phyloP scores from a whole-genome alignment of 164 flowering plant genomes.

The Liquidambar formosana region DNA sequence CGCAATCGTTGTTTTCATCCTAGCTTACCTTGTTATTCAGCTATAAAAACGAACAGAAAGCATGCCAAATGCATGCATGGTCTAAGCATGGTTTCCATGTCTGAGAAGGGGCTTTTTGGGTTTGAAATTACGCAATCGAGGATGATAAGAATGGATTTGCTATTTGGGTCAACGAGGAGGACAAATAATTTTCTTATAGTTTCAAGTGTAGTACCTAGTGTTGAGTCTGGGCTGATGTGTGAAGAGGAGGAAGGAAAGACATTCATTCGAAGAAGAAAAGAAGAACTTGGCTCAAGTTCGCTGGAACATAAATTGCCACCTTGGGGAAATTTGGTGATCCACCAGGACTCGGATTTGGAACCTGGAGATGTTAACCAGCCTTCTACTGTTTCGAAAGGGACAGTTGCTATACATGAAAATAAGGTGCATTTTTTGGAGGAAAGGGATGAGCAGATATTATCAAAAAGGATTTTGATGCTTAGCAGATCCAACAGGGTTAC shows the following conservation, averaged over 20 bases:
- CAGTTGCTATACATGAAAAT: conserved; percentile 13
- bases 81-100: conserved; percentile 7
- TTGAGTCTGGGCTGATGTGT: conserved; percentile 26
- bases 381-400: conserved; percentile 6
- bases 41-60: conserved; percentile 13
- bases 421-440: conserved; percentile 72
- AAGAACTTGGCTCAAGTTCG: conserved; percentile 11
- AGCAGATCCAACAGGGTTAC: conserved; percentile 68
- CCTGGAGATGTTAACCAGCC: conserved; percentile 1
- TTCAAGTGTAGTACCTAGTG: conserved; percentile 18
- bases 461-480: conserved; percentile 67
- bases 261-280: conserved; percentile 12
- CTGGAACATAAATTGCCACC: conserved; percentile 27
- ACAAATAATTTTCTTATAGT: conserved; percentile 1
- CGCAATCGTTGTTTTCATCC: not conserved
- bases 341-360: conserved; percentile 16
- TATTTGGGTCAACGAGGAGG: conserved; percentile 8
- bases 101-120: not conserved
- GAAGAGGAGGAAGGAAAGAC: conserved; percentile 18
- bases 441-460: conserved; percentile 58
- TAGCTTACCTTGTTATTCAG: conserved; percentile 9
- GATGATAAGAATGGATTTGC: conserved; percentile 1
- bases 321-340: conserved; percentile 32
- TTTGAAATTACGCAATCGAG: not conserved
- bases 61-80: not conserved